Evolutionary conservation across 192 early-diverging fungal genomes (phyloP).

Genomic region (Backusella mclennaniae): DNA sequence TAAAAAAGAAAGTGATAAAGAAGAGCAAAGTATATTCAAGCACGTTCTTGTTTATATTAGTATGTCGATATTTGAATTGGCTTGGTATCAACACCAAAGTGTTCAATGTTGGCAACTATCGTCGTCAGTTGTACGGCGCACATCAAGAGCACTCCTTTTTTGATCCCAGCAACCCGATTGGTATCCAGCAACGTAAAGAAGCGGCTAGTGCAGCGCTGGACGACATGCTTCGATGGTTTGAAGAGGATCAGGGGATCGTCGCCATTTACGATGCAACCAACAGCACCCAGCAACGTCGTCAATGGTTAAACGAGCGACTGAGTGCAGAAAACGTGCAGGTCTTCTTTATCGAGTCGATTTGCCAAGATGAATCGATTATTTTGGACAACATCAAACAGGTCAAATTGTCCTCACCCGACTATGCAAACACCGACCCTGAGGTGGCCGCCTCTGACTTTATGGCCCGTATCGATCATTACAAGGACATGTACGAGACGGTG

Average conservation of each 20-base stretch:
- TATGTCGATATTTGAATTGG: constrained; percentile 94
- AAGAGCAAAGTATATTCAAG: not conserved
- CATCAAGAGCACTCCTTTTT: constrained; percentile 84
- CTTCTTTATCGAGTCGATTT: constrained; percentile 96
- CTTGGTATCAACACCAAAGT: constrained; percentile 90
- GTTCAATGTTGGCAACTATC: constrained; percentile 99
- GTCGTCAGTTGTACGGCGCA: constrained; percentile 84
- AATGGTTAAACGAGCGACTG: constrained; percentile 69
- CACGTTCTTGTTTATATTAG: constrained; percentile 32
- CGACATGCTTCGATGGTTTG: constrained; percentile 94
- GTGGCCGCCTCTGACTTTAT: constrained; percentile 88
- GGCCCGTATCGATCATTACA: constrained; percentile 90
- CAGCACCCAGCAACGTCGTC: constrained; percentile 80
- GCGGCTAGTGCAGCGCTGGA: constrained; percentile 82
- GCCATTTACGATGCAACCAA: constrained; percentile 99
- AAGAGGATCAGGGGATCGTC: constrained; percentile 76
- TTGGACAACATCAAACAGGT: constrained; percentile 93
- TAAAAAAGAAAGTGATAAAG: constrained; percentile 29
- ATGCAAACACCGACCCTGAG: constrained; percentile 83
- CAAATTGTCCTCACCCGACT: constrained; percentile 94
- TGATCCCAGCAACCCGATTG: constrained; percentile 79
- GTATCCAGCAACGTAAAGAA: constrained; percentile 68
- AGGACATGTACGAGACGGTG: constrained; percentile 87
- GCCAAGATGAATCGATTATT: constrained; percentile 86
- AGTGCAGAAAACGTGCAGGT: constrained; percentile 78